Evolutionary conservation across 208 protist species (phyloP).

Genomic region (Crithidia thermophila): DNA sequence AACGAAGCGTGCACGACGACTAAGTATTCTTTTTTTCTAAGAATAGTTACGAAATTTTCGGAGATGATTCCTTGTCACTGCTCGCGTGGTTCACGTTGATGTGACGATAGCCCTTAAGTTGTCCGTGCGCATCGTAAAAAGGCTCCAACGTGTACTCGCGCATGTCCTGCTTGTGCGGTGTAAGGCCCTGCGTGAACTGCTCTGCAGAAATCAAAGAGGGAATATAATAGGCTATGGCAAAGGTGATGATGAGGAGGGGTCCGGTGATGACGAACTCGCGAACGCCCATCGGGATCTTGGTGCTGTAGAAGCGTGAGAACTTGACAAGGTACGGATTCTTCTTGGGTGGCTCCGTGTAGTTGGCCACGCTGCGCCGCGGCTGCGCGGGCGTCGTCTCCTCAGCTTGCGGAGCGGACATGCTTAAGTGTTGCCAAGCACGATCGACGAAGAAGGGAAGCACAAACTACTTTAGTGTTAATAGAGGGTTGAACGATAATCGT

Average conservation of each 20-base stretch:
- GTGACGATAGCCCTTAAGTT: conserved; percentile 76
- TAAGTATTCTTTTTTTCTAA: too few species aligned
- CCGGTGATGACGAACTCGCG: conserved; percentile 86
- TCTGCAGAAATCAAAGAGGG: conserved; percentile 63
- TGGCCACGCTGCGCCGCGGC: conserved; percentile 55
- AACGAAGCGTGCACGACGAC: too few species aligned
- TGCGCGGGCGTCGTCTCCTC: neutral
- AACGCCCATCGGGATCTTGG: conserved; percentile 80
- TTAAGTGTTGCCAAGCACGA: neutral
- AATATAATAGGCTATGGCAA: conserved; percentile 74
- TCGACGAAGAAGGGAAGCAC: too few species aligned
- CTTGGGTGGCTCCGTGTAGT: conserved; percentile 66
- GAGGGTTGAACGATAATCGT: too few species aligned
- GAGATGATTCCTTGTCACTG: neutral
- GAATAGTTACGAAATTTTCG: conserved; percentile 2
- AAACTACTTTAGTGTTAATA: too few species aligned
- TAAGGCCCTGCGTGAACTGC: conserved; percentile 73
- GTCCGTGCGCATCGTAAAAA: conserved; percentile 74
- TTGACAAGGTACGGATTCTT: conserved; percentile 76
- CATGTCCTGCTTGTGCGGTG: conserved; percentile 75
- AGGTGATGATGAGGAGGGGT: conserved; percentile 62
- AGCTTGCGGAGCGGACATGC: conserved; percentile 1
- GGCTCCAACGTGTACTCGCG: conserved; percentile 76
- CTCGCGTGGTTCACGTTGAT: conserved; percentile 37
- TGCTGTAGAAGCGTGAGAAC: conserved; percentile 75